Evolutionary conservation across 495 filamentous ascomycete species (phyloP).

Genomic region (Cercophora samala): DNA sequence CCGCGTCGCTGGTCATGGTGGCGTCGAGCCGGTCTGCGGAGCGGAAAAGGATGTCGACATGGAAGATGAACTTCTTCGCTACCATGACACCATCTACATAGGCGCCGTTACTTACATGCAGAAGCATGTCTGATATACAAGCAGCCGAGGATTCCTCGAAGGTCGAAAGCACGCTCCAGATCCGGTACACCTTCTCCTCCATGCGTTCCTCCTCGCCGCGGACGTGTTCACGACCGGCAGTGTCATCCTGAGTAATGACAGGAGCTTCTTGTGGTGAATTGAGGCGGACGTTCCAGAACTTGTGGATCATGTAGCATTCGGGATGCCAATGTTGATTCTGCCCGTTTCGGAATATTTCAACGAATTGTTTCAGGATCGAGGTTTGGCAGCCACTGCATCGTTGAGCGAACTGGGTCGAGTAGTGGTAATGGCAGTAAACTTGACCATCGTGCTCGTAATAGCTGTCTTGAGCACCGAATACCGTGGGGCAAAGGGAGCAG

Average conservation of each 20-base stretch:
- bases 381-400: constrained; percentile 95
- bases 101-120: constrained; percentile 97
- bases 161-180: constrained; percentile 95
- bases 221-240: constrained; percentile 70
- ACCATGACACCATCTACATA: constrained; percentile 94
- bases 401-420: constrained; percentile 96
- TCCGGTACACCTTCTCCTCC: constrained; percentile 96
- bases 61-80: constrained; percentile 94
- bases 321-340: constrained; percentile 99
- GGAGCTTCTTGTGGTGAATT: constrained; percentile 44
- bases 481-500: constrained; percentile 92
- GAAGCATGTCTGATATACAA: constrained; percentile 98
- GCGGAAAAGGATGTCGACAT: constrained; percentile 89
- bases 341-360: constrained; percentile 96
- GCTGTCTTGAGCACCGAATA: constrained; percentile 96
- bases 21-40: constrained; percentile 81
- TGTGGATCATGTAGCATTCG: constrained; percentile 99
- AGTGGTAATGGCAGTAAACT: constrained; percentile 98
- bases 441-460: constrained; percentile 98
- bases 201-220: constrained; percentile 86
- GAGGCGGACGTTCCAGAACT: constrained; percentile 98
- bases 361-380: constrained; percentile 98
- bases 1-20: constrained; percentile 49
- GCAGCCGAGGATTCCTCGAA: constrained; percentile 98
- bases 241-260: constrained; percentile 61